Evolutionary conservation across 768 basidiomycete genomes (phyloP), one percentile per base, ranked within the genome.

Genomic region (Pulveroboletus ravenelii): DNA sequence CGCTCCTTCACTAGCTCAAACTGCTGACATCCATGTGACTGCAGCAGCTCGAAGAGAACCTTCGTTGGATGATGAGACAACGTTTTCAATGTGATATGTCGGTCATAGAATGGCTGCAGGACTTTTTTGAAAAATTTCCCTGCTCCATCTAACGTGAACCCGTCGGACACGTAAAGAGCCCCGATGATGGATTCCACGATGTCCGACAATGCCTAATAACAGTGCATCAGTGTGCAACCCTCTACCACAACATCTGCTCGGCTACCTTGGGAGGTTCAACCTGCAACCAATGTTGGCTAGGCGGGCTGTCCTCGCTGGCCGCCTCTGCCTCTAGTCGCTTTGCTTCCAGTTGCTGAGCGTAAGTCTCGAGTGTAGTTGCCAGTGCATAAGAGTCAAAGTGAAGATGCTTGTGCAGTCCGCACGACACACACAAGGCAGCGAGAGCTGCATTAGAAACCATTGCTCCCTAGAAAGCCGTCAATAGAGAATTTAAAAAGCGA

Each of bases 391-490:
- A 82, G 47, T 81, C 80, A 45, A 79, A 75, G 41, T 78, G 70
- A 25, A 92, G 68, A 65, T 84, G 70, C 38, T 81, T 68, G 50
- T 88, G 72, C 47, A 93, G 69, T 31, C 84, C 84, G 47, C 78
- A 78, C 55, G 76, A 76, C 15, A 92, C 81, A 56, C 86, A 89
- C 51, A 92, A 66, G 2, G 89, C 85, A 35, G 85, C 88, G 38
- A 93, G 72, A 15, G 85, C 74, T 29, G 81, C 77, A 64, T 92
- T 92, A 5, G 87, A 89, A 25, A 93, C 89, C 89, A 93, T 92
- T 8, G 87, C 85, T 27, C 81, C 79, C 90, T 92, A 58, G 32
- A 29, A 17, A 18, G 13, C 34, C n/a, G 20, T 50, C 50, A 54
- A 52, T 30, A 13, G 15, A 31, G 18, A 23, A 30, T 40, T 31